Percentiles rank a stretch among this genome's conserved stretches.
phyloP scores from a whole-genome alignment of 1,284 basidiomycete species.

The Vanrija sp. region DNA sequence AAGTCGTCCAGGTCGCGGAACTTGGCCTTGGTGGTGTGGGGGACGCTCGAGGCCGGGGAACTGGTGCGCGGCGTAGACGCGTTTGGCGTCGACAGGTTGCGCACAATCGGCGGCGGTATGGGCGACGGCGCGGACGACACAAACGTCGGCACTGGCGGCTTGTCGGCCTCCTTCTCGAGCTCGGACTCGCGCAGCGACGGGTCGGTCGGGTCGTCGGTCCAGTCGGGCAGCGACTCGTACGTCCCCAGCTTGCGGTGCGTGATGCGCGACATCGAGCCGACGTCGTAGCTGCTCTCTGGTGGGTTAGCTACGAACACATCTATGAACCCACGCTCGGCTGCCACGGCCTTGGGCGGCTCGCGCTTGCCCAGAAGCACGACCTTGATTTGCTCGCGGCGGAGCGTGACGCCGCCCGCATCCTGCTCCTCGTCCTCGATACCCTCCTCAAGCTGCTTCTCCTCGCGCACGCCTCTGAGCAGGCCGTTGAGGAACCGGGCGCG shows the following conservation, averaged over 20 bases:
- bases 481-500: slow-evolving; percentile 73
- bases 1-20: slow-evolving; percentile 49
- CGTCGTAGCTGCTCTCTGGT: slow-evolving; percentile 27
- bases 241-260: slow-evolving; percentile 30
- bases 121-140: background rate
- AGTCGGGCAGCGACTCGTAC: slow-evolving; percentile 44
- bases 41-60: slow-evolving; percentile 2
- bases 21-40: slow-evolving; percentile 20
- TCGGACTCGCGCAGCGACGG: slow-evolving; percentile 48
- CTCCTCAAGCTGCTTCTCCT: slow-evolving; percentile 17
- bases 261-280: slow-evolving; percentile 43
- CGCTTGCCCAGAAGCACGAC: slow-evolving; percentile 75
- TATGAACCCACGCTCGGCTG: slow-evolving; percentile 55
- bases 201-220: slow-evolving; percentile 52
- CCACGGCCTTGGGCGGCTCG: slow-evolving; percentile 25
- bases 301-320: background rate
- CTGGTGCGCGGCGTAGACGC: background rate
- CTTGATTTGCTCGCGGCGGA: slow-evolving; percentile 73
- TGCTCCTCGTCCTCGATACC: slow-evolving; percentile 41
- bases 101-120: no score
- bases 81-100: background rate
- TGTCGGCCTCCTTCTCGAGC: slow-evolving; percentile 16
- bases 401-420: slow-evolving; percentile 63
- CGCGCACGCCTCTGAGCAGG: slow-evolving; percentile 58
- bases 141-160: background rate